These are phyloP conservation scores for Aspergillus sp. DNA, from an alignment of 2,329 filamentous ascomycete species.

Conservation along the genomic window DNA sequence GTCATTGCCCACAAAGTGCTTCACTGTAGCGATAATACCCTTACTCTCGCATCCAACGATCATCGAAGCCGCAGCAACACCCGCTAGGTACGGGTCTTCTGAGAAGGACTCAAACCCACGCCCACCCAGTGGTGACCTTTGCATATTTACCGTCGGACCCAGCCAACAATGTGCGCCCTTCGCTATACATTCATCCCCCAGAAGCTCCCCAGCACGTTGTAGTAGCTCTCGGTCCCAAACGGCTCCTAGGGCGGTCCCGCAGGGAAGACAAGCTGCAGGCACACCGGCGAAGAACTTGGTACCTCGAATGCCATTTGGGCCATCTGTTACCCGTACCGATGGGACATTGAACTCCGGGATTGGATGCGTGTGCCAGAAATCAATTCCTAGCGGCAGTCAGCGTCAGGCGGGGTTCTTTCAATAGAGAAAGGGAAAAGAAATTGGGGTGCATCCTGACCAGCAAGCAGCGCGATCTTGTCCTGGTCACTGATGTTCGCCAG, in stretches of 20 bases:
- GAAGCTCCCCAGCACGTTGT: slow-evolving; percentile 65
- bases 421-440: no score
- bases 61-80: slow-evolving; percentile 59
- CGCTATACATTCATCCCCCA: slow-evolving; percentile 70
- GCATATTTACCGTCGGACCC: slow-evolving; percentile 77
- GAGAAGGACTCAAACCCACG: slow-evolving; percentile 85
- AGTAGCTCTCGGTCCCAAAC: slow-evolving; percentile 74
- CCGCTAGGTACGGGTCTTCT: slow-evolving; percentile 75
- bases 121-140: slow-evolving; percentile 75
- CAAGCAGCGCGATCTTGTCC: slow-evolving; percentile 53
- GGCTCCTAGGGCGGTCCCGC: slow-evolving; percentile 73
- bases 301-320: slow-evolving; percentile 68
- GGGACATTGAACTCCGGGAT: slow-evolving; percentile 64
- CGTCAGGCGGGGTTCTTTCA: no score
- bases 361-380: slow-evolving; percentile 69
- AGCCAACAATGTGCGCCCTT: slow-evolving; percentile 73
- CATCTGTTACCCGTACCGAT: slow-evolving; percentile 65
- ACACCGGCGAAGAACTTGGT: slow-evolving; percentile 66
- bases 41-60: slow-evolving; percentile 73
- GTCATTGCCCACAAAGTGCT: slow-evolving; percentile 57
- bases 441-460: slow-evolving; percentile 21
- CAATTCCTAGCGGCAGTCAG: slow-evolving; percentile 31
- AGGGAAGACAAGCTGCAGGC: slow-evolving; percentile 74
- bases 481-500: slow-evolving; percentile 10
- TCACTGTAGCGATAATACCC: slow-evolving; percentile 74